Evolutionary conservation across 176 grass and related monocot species (phyloP), one percentile per base, ranked within the genome.

Genomic region (Hordeum marinum): DNA sequence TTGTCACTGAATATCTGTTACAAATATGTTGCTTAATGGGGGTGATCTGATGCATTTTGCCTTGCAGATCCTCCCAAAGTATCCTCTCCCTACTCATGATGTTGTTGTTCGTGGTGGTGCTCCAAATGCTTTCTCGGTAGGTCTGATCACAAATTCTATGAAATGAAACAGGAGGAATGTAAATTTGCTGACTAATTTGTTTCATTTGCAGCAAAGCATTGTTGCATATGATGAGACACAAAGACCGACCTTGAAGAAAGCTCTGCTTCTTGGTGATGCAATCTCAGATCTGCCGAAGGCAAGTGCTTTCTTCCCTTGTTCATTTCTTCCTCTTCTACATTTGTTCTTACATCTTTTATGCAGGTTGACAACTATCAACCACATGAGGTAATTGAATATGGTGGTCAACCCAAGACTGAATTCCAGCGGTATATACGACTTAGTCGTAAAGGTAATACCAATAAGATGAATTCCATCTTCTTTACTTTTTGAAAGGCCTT

Each of bases 211-310:
- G 93, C 83, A 87, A 89, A 82, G 82, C 42, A 78, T 95, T 62
- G 96, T 98, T 34, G 96, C 96, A 15, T 98, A 94, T 62, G 91
- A 98, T 39, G 96, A 90, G 71, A 92, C 84, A 0, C 81, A 95
- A 11, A 76, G 57, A 8, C 90, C 87, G 3, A 4, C 58, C 2
- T 76, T 98, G 67, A 90, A 92, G 24, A 74, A 82, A 5, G 93
- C 91, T 4, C 37, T 98, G 43, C 62, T 89, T 39, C 91, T 95
- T 43, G 83, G 80, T 26, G 96, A 95, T 77, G 96, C 93, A 2
- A 89, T 98, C 70, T 98, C 96, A 26, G 96, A 98, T 61, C 68
- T 98, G 55, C 96, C 96, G 45, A 23, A 20, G 73, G 96, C 86
- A 79, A 81, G 84, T 83, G 8, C 35, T 58, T 63, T 37, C 17